These are phyloP conservation scores for Eucalyptus tenuipes DNA, from an alignment of 345 rosid species.

Conservation along the genomic window DNA sequence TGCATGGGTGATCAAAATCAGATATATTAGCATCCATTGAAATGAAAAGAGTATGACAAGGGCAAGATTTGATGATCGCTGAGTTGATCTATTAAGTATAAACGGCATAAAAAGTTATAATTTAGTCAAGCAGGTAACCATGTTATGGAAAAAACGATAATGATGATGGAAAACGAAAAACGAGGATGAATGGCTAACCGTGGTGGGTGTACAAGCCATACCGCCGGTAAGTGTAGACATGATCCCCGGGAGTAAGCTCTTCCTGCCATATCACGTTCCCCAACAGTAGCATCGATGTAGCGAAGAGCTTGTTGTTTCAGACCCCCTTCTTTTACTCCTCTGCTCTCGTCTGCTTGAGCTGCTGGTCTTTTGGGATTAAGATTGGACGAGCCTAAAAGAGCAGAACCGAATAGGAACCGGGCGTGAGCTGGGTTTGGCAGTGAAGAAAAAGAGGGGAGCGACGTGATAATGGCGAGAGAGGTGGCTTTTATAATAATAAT, in stretches of 20 bases:
- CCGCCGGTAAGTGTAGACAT: background rate
- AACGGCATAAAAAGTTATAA: background rate
- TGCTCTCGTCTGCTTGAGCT: no score
- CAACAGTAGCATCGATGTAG: background rate
- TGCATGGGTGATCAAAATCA: background rate
- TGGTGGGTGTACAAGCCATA: background rate
- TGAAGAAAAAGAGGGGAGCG: no score
- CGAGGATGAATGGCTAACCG: background rate
- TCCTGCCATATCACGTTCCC: background rate
- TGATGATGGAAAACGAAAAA: background rate
- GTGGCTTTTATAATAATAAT: no score
- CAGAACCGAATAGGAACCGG: no score
- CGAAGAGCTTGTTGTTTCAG: no score
- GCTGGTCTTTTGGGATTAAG: no score
- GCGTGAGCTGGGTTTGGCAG: no score
- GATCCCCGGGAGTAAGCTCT: background rate
- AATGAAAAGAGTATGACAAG: background rate
- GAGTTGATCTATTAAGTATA: background rate
- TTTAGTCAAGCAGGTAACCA: background rate
- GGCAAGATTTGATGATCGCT: background rate
- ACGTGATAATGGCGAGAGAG: no score
- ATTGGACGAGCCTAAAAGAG: no score
- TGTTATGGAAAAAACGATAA: background rate
- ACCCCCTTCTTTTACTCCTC: no score
- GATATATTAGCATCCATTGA: background rate